phyloP scores from a whole-genome alignment of 495 filamentous ascomycete genomes.

The Podospora australis region DNA sequence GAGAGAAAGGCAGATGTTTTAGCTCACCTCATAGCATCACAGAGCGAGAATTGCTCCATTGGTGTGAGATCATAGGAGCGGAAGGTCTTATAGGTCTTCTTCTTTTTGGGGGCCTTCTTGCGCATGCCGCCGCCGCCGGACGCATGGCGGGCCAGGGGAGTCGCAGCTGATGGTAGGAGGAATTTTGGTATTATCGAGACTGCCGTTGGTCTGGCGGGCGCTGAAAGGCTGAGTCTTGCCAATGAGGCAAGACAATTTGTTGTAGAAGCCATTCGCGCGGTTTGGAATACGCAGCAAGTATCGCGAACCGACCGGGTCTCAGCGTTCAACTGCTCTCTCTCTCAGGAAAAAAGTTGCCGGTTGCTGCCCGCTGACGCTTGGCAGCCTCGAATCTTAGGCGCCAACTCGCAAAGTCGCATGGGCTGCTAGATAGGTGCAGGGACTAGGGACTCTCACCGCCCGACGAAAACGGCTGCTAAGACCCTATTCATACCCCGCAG shows the following conservation, averaged over 20 bases:
- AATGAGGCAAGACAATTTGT: constrained; percentile 53
- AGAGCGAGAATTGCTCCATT: constrained; percentile 67
- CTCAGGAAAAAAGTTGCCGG: constrained; percentile 26
- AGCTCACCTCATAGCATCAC: constrained; percentile 88
- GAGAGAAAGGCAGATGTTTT: not conserved
- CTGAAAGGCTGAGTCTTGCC: constrained; percentile 49
- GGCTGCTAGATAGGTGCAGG: not conserved
- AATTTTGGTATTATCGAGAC: constrained; percentile 36
- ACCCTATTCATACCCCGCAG: constrained; percentile 15
- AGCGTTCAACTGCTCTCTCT: not conserved
- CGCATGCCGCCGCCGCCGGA: constrained; percentile 30
- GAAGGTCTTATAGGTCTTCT: constrained; percentile 59
- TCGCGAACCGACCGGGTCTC: constrained; percentile 9
- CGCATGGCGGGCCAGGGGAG: constrained; percentile 33
- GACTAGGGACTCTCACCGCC: constrained; percentile 11
- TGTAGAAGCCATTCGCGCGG: constrained; percentile 35
- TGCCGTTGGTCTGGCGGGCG: constrained; percentile 26
- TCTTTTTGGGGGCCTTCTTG: constrained; percentile 44
- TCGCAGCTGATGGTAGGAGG: constrained; percentile 31
- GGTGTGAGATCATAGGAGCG: constrained; percentile 52
- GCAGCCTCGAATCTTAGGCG: constrained; percentile 16
- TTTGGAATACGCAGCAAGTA: constrained; percentile 1
- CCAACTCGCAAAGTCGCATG: too few species aligned
- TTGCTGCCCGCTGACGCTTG: not conserved
- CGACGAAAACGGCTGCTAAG: constrained; percentile 10